These are phyloP conservation scores for Ustilago crameri DNA, from an alignment of 1,284 basidiomycete species.

Conservation along the genomic window DNA sequence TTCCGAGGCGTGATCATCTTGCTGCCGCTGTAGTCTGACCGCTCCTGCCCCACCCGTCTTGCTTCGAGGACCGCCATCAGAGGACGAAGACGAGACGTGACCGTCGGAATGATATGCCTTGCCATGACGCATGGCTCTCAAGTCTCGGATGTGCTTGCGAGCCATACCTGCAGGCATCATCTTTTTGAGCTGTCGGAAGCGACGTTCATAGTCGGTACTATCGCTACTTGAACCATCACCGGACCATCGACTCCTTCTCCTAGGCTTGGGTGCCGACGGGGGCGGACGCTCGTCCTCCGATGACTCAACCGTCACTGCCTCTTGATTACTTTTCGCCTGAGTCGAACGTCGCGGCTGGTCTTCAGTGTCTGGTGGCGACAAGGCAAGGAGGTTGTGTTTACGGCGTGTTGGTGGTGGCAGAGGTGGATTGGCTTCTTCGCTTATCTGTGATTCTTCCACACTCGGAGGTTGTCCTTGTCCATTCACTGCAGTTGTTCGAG, in stretches of 20 bases:
- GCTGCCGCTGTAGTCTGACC: background rate
- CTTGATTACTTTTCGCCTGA: background rate
- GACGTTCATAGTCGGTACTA: slow-evolving; percentile 61
- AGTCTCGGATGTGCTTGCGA: slow-evolving; percentile 61
- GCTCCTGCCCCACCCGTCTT: background rate
- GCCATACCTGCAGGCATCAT: slow-evolving; percentile 67
- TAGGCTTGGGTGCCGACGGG: slow-evolving; percentile 1
- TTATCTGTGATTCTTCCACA: slow-evolving; percentile 4
- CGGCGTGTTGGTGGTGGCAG: slow-evolving; percentile 13
- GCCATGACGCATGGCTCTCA: slow-evolving; percentile 64
- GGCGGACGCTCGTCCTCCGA: slow-evolving; percentile 35
- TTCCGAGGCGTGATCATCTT: slow-evolving; percentile 2
- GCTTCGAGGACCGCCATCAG: slow-evolving; percentile 5
- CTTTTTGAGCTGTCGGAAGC: slow-evolving; percentile 60
- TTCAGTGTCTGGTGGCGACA: slow-evolving; percentile 19
- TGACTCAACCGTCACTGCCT: slow-evolving; percentile 22
- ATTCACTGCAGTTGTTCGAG: background rate
- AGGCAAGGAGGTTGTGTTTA: slow-evolving; percentile 20
- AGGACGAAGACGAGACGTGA: slow-evolving; percentile 40
- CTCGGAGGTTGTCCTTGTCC: background rate
- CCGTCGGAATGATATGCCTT: slow-evolving; percentile 60
- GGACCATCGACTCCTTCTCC: slow-evolving; percentile 46
- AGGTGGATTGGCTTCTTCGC: slow-evolving; percentile 17
- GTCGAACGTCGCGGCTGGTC: background rate
- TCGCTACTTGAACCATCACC: slow-evolving; percentile 43